Conservation (phyloP, 1,139 yeast genomes). For the Pichia sorboxylosa region DNA sequence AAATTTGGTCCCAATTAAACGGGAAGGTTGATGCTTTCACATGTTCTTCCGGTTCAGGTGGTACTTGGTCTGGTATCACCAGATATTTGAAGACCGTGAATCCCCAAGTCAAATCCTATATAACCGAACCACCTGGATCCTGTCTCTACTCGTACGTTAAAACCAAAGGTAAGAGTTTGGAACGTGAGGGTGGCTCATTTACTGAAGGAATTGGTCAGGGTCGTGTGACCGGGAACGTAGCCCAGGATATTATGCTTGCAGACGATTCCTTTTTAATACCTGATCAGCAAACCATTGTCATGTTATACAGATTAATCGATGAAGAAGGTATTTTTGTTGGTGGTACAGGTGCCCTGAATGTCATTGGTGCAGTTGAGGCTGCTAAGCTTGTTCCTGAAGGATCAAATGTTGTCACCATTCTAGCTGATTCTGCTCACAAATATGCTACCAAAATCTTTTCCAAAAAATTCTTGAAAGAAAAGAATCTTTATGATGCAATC, state of each 20-base stretch:
- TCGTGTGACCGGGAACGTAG: slow-evolving; percentile 72
- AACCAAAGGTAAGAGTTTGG: slow-evolving; percentile 27
- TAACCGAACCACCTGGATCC: slow-evolving; percentile 93
- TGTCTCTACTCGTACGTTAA: slow-evolving; percentile 67
- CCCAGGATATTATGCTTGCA: slow-evolving; percentile 54
- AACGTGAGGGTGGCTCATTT: slow-evolving; percentile 69
- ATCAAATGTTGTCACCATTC: slow-evolving; percentile 69
- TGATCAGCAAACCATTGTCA: slow-evolving; percentile 61
- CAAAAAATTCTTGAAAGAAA: slow-evolving; percentile 61
- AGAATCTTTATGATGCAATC: slow-evolving; percentile 51
- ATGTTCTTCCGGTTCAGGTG: slow-evolving; percentile 87
- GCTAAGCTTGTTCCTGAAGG: slow-evolving; percentile 56
- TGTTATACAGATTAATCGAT: slow-evolving; percentile 72
- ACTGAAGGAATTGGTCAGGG: slow-evolving; percentile 97
- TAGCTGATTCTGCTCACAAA: slow-evolving; percentile 84
- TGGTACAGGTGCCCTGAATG: slow-evolving; percentile 68
- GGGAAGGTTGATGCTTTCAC: slow-evolving; percentile 80
- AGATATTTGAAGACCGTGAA: slow-evolving; percentile 52
- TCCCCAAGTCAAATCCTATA: slow-evolving; percentile 34
- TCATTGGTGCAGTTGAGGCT: slow-evolving; percentile 56
- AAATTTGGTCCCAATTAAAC: slow-evolving; percentile 75
- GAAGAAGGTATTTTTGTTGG: slow-evolving; percentile 90
- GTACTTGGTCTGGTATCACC: slow-evolving; percentile 77
- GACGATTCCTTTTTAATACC: slow-evolving; percentile 69
- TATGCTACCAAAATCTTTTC: slow-evolving; percentile 75